Percentiles rank a stretch among this genome's conserved stretches.
phyloP scores from a whole-genome alignment of 148 eudicot genomes.

The Camellia sinensis region DNA sequence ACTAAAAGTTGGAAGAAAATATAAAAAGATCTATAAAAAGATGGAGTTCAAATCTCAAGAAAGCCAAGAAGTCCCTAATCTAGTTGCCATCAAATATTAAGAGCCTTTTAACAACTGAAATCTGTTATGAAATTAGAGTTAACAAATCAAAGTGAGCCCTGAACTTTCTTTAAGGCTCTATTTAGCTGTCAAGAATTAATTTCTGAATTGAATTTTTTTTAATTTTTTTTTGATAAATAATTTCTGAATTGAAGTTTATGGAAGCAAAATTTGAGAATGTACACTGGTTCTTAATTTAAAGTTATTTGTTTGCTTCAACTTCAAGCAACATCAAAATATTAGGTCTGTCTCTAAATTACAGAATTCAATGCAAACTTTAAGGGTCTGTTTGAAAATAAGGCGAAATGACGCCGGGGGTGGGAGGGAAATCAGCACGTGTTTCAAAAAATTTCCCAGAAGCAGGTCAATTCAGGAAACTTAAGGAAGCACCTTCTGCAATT shows the following conservation, averaged over 20 bases:
- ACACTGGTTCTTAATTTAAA: not conserved
- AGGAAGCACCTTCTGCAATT: not conserved
- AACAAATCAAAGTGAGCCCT: not conserved
- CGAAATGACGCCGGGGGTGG: no score
- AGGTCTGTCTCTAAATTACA: not conserved
- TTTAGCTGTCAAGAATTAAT: not conserved
- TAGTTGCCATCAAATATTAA: not conserved
- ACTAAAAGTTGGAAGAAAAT: not conserved
- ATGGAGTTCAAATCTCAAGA: not conserved
- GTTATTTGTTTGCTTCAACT: no score
- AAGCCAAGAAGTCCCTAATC: not conserved
- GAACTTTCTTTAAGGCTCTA: not conserved
- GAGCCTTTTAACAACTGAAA: not conserved
- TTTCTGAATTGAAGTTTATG: not conserved
- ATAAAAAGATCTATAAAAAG: not conserved
- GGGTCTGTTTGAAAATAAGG: not conserved
- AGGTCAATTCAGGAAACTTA: not conserved
- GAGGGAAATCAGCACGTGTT: no score
- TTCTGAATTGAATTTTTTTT: no score
- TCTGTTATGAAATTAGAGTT: not conserved
- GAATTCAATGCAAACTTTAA: not conserved
- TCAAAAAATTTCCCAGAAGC: not conserved
- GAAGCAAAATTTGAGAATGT: not conserved
- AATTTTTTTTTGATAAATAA: no score
- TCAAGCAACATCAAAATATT: not conserved